phyloP scores from a whole-genome alignment of 176 grass and related monocot genomes.

The Oryza glumipatula region DNA sequence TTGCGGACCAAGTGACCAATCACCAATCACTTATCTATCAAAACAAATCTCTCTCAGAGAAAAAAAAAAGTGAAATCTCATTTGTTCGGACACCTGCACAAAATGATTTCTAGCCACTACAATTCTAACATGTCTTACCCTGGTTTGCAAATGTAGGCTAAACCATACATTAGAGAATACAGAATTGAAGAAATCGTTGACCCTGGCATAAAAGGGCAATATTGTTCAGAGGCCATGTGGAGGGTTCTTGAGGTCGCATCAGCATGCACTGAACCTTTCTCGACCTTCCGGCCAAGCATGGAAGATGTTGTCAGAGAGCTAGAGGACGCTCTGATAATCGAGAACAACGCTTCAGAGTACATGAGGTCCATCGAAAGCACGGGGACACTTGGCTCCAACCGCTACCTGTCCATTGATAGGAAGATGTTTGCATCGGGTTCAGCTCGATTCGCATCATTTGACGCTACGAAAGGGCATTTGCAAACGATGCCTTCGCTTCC shows the following conservation, averaged over 20 bases:
- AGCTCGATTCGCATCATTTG: constrained; percentile 12
- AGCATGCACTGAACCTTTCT: constrained; percentile 59
- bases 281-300: constrained; percentile 70
- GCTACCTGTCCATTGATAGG: constrained; percentile 57
- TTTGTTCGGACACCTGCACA: background rate
- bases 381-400: constrained; percentile 63
- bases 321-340: constrained; percentile 76
- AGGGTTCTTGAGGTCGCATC: constrained; percentile 67
- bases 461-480: constrained; percentile 28
- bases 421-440: constrained; percentile 54
- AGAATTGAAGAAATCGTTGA: constrained; percentile 83
- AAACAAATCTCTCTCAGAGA: background rate
- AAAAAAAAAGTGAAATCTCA: background rate
- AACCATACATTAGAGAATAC: constrained; percentile 66
- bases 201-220: constrained; percentile 70
- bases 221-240: constrained; percentile 76
- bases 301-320: constrained; percentile 64
- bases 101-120: background rate
- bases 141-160: constrained; percentile 46
- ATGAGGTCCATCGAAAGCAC: constrained; percentile 77
- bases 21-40: constrained; percentile 7
- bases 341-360: constrained; percentile 76
- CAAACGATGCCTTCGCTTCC: constrained; percentile 48
- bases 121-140: background rate
- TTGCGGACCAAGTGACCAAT: background rate